A percentile compares a stretch with the other conserved stretches of the same genome.
Conservation (phyloP, 768 basidiomycete genomes). For the Lactifluus echinatus region DNA sequence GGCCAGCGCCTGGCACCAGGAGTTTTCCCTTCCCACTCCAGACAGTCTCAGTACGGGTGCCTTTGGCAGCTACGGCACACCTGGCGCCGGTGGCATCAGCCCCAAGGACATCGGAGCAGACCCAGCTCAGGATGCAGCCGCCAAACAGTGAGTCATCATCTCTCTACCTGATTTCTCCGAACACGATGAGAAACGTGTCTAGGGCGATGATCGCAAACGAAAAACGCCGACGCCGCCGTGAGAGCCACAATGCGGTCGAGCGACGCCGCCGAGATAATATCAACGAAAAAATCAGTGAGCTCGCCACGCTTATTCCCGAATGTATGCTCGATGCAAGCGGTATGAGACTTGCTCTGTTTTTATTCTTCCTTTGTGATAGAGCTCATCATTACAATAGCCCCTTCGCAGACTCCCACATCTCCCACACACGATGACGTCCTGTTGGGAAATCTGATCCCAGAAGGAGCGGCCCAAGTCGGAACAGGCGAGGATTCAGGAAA, state of each 20-base stretch:
- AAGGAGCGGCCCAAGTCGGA: background rate
- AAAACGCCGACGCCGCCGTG: constrained; percentile 71
- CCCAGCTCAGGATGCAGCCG: constrained; percentile 25
- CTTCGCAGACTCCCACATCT: constrained; percentile 19
- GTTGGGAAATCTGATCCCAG: constrained; percentile 17
- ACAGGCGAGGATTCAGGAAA: constrained; percentile 23
- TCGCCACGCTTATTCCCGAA: constrained; percentile 84
- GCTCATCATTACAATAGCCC: background rate
- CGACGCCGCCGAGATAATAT: constrained; percentile 83
- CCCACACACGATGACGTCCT: constrained; percentile 21
- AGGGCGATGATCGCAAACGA: constrained; percentile 61
- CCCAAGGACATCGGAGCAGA: constrained; percentile 29
- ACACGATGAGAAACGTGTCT: background rate
- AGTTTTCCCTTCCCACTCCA: constrained; percentile 28
- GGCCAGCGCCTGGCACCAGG: constrained; percentile 15
- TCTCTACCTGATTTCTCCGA: background rate
- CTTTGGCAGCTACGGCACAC: constrained; percentile 18
- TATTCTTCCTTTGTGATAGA: background rate
- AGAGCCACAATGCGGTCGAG: constrained; percentile 91
- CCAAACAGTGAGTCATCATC: constrained; percentile 31
- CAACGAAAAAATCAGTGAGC: constrained; percentile 89
- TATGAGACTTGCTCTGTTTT: constrained; percentile 20
- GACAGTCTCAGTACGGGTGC: constrained; percentile 20
- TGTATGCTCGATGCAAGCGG: constrained; percentile 61
- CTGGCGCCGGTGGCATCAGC: constrained; percentile 24